Percentiles rank a stretch among this genome's conserved stretches.
Evolutionary conservation across 129 eudicot genomes (phyloP).

Genomic region (Lonicera japonica): DNA sequence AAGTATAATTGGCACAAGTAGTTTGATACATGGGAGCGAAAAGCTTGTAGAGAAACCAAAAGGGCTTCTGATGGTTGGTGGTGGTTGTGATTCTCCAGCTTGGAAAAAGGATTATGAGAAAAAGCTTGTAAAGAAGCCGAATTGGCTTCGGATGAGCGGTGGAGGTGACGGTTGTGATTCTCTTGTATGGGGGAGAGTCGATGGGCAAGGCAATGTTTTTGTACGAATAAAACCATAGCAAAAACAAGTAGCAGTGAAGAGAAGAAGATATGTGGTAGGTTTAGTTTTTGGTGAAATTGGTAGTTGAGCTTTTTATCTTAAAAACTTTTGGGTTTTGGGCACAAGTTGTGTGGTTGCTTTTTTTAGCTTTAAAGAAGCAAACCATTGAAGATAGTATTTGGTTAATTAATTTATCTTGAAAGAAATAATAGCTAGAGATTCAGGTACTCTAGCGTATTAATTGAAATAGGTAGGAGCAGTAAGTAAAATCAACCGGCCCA

Average conservation of each 20-base stretch:
- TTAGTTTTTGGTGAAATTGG: conserved; percentile 19
- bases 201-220: conserved; percentile 22
- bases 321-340: conserved; percentile 15
- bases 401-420: no score
- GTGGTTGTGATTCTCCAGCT: background rate
- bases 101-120: background rate
- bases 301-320: conserved; percentile 28
- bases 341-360: conserved; percentile 1
- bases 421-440: no score
- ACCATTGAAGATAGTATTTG: no score
- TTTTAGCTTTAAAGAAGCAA: background rate
- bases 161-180: conserved; percentile 14
- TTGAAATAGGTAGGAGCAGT: no score
- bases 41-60: conserved; percentile 33
- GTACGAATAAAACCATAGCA: conserved; percentile 34
- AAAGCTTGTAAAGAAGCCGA: conserved; percentile 38
- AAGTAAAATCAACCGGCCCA: no score
- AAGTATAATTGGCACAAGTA: conserved; percentile 13
- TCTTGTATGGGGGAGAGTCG: conserved; percentile 23
- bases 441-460: no score
- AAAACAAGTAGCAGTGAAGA: background rate
- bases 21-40: conserved; percentile 32
- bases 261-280: background rate
- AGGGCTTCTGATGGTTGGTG: conserved; percentile 16
- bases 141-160: conserved; percentile 17